Evolutionary conservation across 192 early-diverging fungal species (phyloP).

Genomic region (Coemansia sp.): DNA sequence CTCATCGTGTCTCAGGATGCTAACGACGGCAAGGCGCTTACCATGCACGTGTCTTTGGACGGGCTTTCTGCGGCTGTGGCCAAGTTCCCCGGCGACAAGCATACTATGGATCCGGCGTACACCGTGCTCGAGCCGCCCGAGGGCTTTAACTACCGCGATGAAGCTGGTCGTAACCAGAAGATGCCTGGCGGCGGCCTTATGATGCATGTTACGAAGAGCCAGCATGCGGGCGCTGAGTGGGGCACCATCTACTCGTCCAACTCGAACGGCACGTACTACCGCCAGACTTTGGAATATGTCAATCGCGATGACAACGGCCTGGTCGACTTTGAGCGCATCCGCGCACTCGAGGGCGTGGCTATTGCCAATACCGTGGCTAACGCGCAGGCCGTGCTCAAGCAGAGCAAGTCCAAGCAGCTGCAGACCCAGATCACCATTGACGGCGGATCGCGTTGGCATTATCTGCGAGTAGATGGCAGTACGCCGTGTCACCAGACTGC

Average conservation of each 20-base stretch:
- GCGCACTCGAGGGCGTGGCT: constrained; percentile 82
- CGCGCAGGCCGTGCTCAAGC: constrained; percentile 55
- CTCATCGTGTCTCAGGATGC: constrained; percentile 70
- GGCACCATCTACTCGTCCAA: constrained; percentile 92
- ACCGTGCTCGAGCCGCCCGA: constrained; percentile 71
- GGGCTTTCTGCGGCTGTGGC: constrained; percentile 68
- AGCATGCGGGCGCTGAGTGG: constrained; percentile 60
- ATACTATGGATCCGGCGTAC: constrained; percentile 57
- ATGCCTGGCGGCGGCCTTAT: constrained; percentile 59
- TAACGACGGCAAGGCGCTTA: constrained; percentile 48
- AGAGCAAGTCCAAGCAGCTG: constrained; percentile 60
- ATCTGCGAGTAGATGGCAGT: constrained; percentile 28
- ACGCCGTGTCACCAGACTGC: constrained; percentile 57
- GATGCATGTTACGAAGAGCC: constrained; percentile 65
- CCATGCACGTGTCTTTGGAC: constrained; percentile 70
- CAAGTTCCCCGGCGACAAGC: constrained; percentile 75
- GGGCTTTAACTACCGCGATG: constrained; percentile 44
- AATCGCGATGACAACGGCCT: constrained; percentile 73
- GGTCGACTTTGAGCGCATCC: constrained; percentile 91
- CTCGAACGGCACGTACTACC: constrained; percentile 84
- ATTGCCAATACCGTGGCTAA: constrained; percentile 82
- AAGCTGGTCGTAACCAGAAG: constrained; percentile 28
- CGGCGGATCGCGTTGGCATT: constrained; percentile 77
- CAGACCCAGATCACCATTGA: constrained; percentile 74
- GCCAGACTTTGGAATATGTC: constrained; percentile 64